Base-by-base conservation (phyloP, 1,139 yeast species). In the Yamadazyma buinensis region DNA sequence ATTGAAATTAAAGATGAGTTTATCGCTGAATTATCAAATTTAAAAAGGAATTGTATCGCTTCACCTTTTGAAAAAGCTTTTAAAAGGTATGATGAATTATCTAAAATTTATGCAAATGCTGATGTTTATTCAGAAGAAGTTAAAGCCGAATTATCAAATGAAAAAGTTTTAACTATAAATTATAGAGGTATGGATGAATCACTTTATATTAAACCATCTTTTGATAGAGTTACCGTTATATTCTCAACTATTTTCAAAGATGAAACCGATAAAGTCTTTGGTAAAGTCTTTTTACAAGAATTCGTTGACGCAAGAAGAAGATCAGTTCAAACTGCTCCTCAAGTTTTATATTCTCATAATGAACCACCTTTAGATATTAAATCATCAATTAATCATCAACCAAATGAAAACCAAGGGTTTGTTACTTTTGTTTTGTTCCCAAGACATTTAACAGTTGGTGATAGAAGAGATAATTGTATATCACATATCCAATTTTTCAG, bases 311-410 rank as follows among this genome's bases (percentile, higher is more conserved):
- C 99, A 10, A 79, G 99, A 62, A 84, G 84, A 61, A 79, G 97
- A 57, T 85, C 95, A 11, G 94, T 92, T 40, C 98, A 94, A 64
- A 90, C 95, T 34, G 97, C 98, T 2, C 98, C 99, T 15, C 99
- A 94, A 67, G 99, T 92, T 35, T 75, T 94, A 52, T 90, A 84
- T 56, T 81, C 95, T 11, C 92, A 83, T 52, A 75, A 73, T 44
- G 96, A 87, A 47, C 86, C 97, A n/a, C 99, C 99, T 9, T 71
- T 87, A 53, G 99, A 92, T 59, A 80, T 94, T 42, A 64, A 60
- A 36, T 51, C 46, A 30, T 67, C 57, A n/a, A 66, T 59, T 9
- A 59, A 52, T 28, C 51, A 43, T 22, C 31, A 43, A 10, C 50
- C 57, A 33, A 57, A 52, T 23, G 80, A 80, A 28, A 75, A 76